Conservation (phyloP, 2,329 filamentous ascomycete species). For the Xylaria polymorpha region DNA sequence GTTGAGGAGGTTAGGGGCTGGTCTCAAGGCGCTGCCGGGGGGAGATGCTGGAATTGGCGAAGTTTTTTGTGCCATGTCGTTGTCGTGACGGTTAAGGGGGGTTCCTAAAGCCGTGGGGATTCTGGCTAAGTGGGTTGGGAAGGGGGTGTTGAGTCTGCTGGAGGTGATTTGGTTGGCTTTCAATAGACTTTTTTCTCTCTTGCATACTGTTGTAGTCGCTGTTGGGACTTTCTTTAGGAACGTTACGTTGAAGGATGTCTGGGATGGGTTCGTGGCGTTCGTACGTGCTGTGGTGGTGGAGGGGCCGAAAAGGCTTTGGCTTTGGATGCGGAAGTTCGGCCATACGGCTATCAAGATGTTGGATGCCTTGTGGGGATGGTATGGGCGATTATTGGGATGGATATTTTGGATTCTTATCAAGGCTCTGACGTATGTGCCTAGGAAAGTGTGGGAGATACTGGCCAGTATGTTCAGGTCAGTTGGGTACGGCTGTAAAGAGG, state of each 20-base stretch:
- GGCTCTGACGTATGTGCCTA: background rate
- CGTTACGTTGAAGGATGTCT: slow-evolving; percentile 9
- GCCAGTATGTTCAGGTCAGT: background rate
- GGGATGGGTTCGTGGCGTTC: slow-evolving; percentile 15
- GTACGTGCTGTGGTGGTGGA: slow-evolving; percentile 1
- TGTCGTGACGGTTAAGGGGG: background rate
- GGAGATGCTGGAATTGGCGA: background rate
- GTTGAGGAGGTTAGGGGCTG: background rate
- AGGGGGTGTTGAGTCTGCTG: background rate
- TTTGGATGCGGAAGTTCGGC: background rate
- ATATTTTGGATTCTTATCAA: background rate
- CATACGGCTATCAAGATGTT: background rate
- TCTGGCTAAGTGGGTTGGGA: slow-evolving; percentile 2
- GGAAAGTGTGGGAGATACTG: slow-evolving; percentile 15
- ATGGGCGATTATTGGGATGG: background rate
- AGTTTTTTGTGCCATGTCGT: background rate
- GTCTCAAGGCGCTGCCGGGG: background rate
- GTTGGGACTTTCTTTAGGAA: slow-evolving; percentile 4
- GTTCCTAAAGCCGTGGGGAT: background rate
- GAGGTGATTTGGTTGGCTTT: background rate
- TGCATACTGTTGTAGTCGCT: slow-evolving; percentile 1
- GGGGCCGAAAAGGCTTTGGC: slow-evolving; percentile 6
- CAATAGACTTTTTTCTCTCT: slow-evolving; percentile 16
- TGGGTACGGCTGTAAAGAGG: slow-evolving; percentile 7
- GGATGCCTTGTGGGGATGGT: slow-evolving; percentile 11